Evolutionary conservation across 768 basidiomycete species (phyloP).

Genomic region (Pholiota conissans): DNA sequence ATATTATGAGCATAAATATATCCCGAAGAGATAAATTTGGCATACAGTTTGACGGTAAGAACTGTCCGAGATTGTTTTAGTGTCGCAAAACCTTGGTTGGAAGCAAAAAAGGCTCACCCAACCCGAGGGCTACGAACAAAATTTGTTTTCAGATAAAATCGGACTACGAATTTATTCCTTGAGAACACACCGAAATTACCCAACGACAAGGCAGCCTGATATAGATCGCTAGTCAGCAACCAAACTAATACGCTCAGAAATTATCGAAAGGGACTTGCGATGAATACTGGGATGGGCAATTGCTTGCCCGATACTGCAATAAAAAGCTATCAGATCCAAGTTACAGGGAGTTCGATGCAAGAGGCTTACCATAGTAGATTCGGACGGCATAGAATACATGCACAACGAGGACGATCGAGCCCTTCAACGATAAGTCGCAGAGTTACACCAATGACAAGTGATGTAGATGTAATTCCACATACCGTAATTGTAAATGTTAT

Average conservation of each 20-base stretch:
- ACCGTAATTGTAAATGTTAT: conserved; percentile 4
- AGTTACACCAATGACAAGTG: neutral
- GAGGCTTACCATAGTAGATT: conserved; percentile 12
- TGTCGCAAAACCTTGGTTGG: too few relatives aligned
- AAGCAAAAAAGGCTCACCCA: neutral
- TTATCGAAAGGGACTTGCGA: neutral
- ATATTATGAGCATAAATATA: neutral
- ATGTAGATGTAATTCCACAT: neutral
- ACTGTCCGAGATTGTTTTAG: too few relatives aligned
- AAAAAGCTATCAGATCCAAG: neutral
- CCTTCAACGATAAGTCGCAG: neutral
- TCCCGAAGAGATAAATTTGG: too few relatives aligned
- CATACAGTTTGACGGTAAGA: conserved; percentile 4
- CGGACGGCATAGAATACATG: conserved; percentile 13
- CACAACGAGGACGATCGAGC: conserved; percentile 8
- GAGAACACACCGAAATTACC: conserved; percentile 1
- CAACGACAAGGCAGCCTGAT: neutral
- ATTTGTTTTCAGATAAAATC: too few relatives aligned
- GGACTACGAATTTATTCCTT: too few relatives aligned
- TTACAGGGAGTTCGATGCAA: neutral
- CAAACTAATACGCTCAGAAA: neutral
- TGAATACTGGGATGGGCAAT: neutral
- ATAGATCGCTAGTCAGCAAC: neutral
- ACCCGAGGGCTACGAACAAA: neutral
- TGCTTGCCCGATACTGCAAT: neutral